These are phyloP conservation scores for Neurospora sp. DNA, from an alignment of 495 filamentous ascomycete genomes.

Conservation along the genomic window DNA sequence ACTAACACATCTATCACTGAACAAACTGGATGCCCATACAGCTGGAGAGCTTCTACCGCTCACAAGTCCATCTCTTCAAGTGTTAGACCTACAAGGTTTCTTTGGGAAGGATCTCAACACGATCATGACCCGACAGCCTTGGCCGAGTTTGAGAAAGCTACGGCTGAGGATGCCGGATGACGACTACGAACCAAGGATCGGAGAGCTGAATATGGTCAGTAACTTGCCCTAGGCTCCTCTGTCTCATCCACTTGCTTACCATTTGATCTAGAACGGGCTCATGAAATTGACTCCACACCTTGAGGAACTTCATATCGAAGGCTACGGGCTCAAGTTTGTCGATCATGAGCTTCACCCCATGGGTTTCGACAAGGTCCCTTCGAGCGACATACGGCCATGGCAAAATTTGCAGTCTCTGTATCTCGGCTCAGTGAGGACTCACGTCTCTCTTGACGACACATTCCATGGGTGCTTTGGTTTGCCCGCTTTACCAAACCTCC, in stretches of 20 bases:
- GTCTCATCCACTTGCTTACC: neutral
- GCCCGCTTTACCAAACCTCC: neutral
- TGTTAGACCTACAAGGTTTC: constrained; percentile 1
- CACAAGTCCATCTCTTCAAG: neutral
- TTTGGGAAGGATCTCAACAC: neutral
- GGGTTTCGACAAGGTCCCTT: neutral
- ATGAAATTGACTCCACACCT: constrained; percentile 6
- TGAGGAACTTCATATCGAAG: constrained; percentile 11
- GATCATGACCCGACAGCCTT: neutral
- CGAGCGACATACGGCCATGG: neutral
- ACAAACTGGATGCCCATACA: neutral
- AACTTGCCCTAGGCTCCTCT: neutral
- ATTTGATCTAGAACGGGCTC: neutral
- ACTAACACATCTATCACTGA: neutral
- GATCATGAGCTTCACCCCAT: neutral
- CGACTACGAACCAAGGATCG: neutral
- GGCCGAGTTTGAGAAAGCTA: neutral
- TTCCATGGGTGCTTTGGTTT: neutral
- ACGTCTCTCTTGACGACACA: neutral
- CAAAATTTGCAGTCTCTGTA: neutral
- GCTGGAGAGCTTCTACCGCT: neutral
- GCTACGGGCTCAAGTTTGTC: neutral
- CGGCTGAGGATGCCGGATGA: neutral
- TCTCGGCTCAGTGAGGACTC: neutral
- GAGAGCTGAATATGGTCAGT: neutral